These are phyloP conservation scores for Pleurotus sapidus DNA, from an alignment of 768 basidiomycete genomes.

Conservation along the genomic window DNA sequence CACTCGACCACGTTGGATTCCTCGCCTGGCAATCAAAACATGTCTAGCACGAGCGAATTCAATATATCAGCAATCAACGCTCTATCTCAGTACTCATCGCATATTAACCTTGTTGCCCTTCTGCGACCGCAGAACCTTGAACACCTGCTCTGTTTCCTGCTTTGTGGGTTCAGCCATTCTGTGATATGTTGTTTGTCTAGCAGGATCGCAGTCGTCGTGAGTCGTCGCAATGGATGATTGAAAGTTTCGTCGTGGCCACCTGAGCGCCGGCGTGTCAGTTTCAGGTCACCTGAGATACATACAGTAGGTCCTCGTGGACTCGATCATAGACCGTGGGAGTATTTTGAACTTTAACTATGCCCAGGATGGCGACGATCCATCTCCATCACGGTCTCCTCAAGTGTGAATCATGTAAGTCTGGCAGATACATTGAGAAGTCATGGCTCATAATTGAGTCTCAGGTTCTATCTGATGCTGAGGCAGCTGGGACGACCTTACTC, in stretches of 20 bases:
- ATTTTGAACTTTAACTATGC: no score
- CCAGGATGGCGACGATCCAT: no score
- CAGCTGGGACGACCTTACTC: no score
- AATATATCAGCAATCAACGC: slow-evolving; percentile 1
- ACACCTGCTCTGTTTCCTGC: slow-evolving; percentile 83
- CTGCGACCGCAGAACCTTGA: slow-evolving; percentile 76
- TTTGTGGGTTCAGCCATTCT: slow-evolving; percentile 77
- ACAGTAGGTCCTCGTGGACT: neutral
- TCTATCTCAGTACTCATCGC: neutral
- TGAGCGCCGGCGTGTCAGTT: neutral
- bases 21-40: slow-evolving; percentile 96
- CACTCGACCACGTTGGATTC: slow-evolving; percentile 97
- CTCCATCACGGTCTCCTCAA: no score
- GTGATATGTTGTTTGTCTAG: neutral
- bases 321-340: neutral
- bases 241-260: neutral
- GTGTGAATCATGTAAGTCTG: no score
- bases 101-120: slow-evolving; percentile 79
- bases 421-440: no score
- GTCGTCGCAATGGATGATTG: neutral
- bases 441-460: no score
- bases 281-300: neutral
- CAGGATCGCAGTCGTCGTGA: slow-evolving; percentile 13
- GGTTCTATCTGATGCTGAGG: no score
- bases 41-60: slow-evolving; percentile 37